These are phyloP conservation scores for Oleoguttula mirabilis DNA, from an alignment of 495 filamentous ascomycete species.

Conservation along the genomic window DNA sequence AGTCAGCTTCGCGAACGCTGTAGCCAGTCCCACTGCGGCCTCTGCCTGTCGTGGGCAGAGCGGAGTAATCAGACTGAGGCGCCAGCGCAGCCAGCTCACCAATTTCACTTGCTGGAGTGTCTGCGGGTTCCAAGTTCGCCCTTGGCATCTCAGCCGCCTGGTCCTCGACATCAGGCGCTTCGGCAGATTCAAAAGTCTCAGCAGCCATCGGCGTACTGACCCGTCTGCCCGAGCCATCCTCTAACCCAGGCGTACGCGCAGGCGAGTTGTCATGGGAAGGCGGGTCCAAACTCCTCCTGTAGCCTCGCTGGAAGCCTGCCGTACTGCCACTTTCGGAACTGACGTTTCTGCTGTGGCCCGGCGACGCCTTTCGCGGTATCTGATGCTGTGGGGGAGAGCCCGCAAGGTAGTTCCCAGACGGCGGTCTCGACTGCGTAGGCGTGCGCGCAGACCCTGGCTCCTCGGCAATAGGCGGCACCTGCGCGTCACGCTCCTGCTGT, in stretches of 20 bases:
- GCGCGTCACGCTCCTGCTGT: constrained; percentile 1
- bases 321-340: constrained; percentile 12
- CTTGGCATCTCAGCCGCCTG: constrained; percentile 6
- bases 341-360: constrained; percentile 26
- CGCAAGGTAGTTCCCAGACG: constrained; percentile 6
- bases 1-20: constrained; percentile 19
- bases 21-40: constrained; percentile 11
- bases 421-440: constrained; percentile 18
- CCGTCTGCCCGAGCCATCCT: constrained; percentile 8
- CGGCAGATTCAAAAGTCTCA: constrained; percentile 12
- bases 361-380: constrained; percentile 26
- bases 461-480: constrained; percentile 44
- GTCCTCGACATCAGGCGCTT: constrained; percentile 9
- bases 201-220: constrained; percentile 27
- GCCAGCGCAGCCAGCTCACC: background rate
- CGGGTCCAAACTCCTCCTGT: constrained; percentile 50
- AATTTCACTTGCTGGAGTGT: constrained; percentile 9
- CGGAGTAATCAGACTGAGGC: background rate
- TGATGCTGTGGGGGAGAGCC: constrained; percentile 16
- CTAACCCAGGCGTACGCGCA: constrained; percentile 44
- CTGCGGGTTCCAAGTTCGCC: constrained; percentile 1
- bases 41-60: constrained; percentile 1
- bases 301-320: constrained; percentile 39
- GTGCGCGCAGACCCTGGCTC: constrained; percentile 24
- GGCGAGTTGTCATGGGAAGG: constrained; percentile 53